Evolutionary conservation across 805 yeast genomes (phyloP).

Genomic region (Pichia cephalocereana): DNA sequence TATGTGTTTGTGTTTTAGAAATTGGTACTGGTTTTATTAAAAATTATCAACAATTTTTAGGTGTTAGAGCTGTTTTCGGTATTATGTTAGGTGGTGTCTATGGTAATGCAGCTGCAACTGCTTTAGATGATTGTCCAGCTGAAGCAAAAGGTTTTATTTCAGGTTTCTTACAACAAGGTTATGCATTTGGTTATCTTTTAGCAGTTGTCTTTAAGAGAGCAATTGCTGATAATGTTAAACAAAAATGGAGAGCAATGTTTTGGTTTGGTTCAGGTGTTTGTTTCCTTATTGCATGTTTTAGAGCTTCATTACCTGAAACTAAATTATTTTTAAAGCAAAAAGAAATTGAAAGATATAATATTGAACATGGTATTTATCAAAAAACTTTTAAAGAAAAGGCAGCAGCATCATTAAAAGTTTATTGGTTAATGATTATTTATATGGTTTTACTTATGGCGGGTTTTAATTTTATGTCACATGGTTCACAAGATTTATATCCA

Average conservation of each 20-base stretch:
- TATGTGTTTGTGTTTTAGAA: conserved; percentile 41
- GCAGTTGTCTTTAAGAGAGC: conserved; percentile 61
- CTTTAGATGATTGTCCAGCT: conserved; percentile 44
- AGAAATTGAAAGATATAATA: conserved; percentile 26
- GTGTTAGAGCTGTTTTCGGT: conserved; percentile 56
- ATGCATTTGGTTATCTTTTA: conserved; percentile 57
- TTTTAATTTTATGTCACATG: conserved; percentile 54
- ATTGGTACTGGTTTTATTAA: conserved; percentile 56
- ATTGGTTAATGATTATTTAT: conserved; percentile 55
- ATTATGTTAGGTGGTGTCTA: conserved; percentile 49
- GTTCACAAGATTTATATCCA: conserved; percentile 56
- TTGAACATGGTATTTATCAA: conserved; percentile 23
- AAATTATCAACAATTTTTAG: conserved; percentile 48
- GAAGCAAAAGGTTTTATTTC: conserved; percentile 50
- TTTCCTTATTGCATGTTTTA: conserved; percentile 32
- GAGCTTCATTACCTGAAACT: conserved; percentile 41
- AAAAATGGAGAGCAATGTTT: conserved; percentile 56
- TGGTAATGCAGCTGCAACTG: conserved; percentile 45
- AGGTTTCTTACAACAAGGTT: conserved; percentile 75
- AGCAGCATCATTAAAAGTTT: conserved; percentile 29
- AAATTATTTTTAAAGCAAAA: conserved; percentile 39
- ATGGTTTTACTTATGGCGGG: conserved; percentile 53
- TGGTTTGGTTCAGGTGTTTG: conserved; percentile 63
- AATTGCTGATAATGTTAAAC: conserved; percentile 41
- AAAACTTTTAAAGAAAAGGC: conserved; percentile 28